Conservation (phyloP, 768 basidiomycete species). For the Asterophora lycoperdoides region DNA sequence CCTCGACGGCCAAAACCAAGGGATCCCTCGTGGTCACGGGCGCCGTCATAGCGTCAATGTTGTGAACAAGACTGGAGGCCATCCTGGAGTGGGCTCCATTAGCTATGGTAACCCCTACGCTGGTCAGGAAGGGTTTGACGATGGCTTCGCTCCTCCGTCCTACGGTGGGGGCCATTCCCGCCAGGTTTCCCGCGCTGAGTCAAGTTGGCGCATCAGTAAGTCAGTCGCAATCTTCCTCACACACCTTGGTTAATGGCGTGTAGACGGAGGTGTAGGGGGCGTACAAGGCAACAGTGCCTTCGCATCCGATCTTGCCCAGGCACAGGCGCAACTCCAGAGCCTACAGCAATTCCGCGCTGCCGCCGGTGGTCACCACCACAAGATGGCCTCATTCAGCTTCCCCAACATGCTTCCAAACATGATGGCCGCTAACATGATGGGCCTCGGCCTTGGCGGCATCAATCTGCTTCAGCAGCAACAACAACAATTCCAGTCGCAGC, state of each 20-base stretch:
- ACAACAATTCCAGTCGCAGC: conserved; percentile 91
- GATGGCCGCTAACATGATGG: conserved; percentile 97
- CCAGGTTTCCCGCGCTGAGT: conserved; percentile 71
- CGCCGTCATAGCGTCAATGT: conserved; percentile 91
- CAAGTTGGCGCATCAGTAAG: conserved; percentile 88
- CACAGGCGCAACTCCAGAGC: conserved; percentile 94
- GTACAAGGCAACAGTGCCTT: conserved; percentile 60
- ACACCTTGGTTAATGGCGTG: conserved; percentile 7
- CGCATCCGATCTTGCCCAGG: conserved; percentile 87
- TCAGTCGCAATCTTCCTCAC: conserved; percentile 15
- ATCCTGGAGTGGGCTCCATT: conserved; percentile 43
- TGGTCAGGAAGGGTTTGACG: conserved; percentile 69
- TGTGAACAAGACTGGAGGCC: conserved; percentile 64
- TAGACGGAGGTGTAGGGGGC: conserved; percentile 75
- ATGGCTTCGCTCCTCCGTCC: conserved; percentile 65
- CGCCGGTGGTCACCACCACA: conserved; percentile 89
- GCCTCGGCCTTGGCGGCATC: conserved; percentile 74
- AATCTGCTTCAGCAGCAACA: conserved; percentile 91
- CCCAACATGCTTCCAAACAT: conserved; percentile 97
- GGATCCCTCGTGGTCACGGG: conserved; percentile 79
- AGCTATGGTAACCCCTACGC: conserved; percentile 44
- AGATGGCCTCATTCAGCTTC: conserved; percentile 97
- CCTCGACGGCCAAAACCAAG: conserved; percentile 60
- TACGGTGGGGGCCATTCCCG: conserved; percentile 65
- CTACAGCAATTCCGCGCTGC: conserved; percentile 96